Evolutionary conservation across 1,284 basidiomycete genomes (phyloP), one percentile per base, ranked within the genome.

Genomic region (Marasmius tenuissimus): DNA sequence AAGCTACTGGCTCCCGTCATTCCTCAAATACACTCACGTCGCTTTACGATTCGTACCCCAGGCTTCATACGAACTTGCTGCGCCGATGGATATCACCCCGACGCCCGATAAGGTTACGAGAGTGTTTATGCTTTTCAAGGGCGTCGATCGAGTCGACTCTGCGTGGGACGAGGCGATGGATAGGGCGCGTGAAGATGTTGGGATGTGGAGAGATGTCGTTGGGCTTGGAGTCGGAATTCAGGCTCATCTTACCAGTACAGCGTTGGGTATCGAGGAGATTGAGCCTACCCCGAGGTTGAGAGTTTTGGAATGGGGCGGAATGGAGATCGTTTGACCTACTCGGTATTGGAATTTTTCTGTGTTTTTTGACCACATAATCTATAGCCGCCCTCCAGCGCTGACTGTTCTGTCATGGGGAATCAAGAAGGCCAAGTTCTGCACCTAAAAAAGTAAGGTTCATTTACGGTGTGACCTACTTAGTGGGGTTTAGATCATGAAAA

Each of bases 31-130:
- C 67, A 66, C 70, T 20, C 66, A 77, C 57, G 66, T 83, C 57
- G 78, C 78, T 1, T 68, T 84, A 8, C 76, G 80, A 4, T 84
- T 84, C 69, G 57, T 83, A 2, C 72, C 78, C 1, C 82, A 82
- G 61, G 63, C 63, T 0, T 70, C 72, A 27, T 18, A 42, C 27
- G 39, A 52, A 11, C 11, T 16, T n/a, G 50, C 50, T 33, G 50
- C 50, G 20, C 50, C 50, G 20, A 14, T 52, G 27, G 50, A 52
- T 3, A n/a, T 52, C 10, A 52, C 20, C 10, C 50, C 50, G 9
- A 18, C 16, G 50, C 33, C 50, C 10, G 33, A 52, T n/a, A 11
- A 48, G 18, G 6, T 45, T 37, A 40, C 62, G 63, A 38, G 37
- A 6, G 4, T 4, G 33, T 2, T 4, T 9, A 45, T 63, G 61